Evolutionary conservation across 495 filamentous ascomycete species (phyloP).

Genomic region (Aspergillus cavernicola): DNA sequence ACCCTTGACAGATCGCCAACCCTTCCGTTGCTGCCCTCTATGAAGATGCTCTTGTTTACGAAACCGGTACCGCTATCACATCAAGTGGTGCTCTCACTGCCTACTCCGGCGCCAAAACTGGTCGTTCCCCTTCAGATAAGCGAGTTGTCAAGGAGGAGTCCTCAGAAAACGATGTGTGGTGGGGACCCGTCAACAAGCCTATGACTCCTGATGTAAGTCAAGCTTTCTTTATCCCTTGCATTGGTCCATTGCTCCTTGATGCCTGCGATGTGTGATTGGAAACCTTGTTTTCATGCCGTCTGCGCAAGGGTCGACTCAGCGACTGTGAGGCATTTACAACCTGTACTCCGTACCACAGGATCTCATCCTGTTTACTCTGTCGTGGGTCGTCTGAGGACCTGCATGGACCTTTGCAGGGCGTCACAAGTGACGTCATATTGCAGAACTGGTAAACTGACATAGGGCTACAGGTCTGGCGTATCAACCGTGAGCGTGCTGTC

Average conservation of each 20-base stretch:
- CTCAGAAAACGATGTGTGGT: slow-evolving; percentile 93
- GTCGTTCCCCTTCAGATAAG: slow-evolving; percentile 95
- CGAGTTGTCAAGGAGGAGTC: slow-evolving; percentile 88
- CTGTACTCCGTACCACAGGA: background rate
- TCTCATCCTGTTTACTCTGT: background rate
- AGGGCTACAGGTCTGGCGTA: slow-evolving; percentile 85
- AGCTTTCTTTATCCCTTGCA: slow-evolving; percentile 17
- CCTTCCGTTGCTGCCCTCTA: slow-evolving; percentile 90
- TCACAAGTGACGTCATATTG: slow-evolving; percentile 39
- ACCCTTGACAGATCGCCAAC: slow-evolving; percentile 67
- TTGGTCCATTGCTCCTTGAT: slow-evolving; percentile 21
- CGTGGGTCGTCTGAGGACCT: background rate
- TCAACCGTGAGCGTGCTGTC: slow-evolving; percentile 97
- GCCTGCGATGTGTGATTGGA: slow-evolving; percentile 20
- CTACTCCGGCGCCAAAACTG: slow-evolving; percentile 97
- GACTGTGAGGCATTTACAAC: slow-evolving; percentile 21
- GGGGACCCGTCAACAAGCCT: slow-evolving; percentile 97
- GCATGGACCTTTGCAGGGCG: slow-evolving; percentile 3
- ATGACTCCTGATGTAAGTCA: slow-evolving; percentile 95
- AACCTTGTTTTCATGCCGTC: slow-evolving; percentile 11
- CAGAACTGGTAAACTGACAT: slow-evolving; percentile 17
- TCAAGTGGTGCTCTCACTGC: slow-evolving; percentile 91
- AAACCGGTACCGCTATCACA: slow-evolving; percentile 95
- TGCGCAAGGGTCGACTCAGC: background rate
- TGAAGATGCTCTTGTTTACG: slow-evolving; percentile 98